Conservation (phyloP, 441 rosid genomes). For the Dalechampia spathulata region DNA sequence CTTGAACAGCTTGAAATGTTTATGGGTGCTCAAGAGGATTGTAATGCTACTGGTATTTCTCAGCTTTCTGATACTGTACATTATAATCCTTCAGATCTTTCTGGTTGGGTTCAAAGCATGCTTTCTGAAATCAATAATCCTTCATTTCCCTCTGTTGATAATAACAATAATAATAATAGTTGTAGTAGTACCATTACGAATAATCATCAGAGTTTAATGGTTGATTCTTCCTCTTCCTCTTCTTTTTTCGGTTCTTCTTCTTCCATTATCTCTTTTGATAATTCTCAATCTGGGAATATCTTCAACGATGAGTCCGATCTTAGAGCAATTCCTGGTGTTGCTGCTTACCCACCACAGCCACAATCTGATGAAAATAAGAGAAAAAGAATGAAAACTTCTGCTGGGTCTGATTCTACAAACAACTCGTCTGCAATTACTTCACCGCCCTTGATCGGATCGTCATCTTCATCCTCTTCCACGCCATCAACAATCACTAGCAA, state of each 20-base stretch:
- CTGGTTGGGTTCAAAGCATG: conserved; percentile 66
- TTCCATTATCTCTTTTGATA: conserved; percentile 23
- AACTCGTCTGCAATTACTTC: not conserved
- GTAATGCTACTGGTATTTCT: conserved; percentile 49
- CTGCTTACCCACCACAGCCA: conserved; percentile 40
- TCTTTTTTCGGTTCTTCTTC: conserved; percentile 20
- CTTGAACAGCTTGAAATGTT: conserved; percentile 82
- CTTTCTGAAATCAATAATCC: conserved; percentile 43
- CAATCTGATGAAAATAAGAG: conserved; percentile 14
- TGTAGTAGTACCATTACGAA: too few species aligned
- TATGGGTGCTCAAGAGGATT: conserved; percentile 53
- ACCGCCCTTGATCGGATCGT: not conserved
- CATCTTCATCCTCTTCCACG: conserved; percentile 18
- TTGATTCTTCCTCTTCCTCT: too few species aligned
- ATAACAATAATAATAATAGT: too few species aligned
- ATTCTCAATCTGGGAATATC: conserved; percentile 13
- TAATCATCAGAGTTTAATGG: too few species aligned
- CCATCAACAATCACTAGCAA: conserved; percentile 2
- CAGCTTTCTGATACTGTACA: conserved; percentile 65
- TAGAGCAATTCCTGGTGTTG: conserved; percentile 71
- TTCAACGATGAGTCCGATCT: conserved; percentile 55
- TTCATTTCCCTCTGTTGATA: too few species aligned
- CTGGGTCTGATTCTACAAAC: conserved; percentile 6
- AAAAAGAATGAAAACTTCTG: conserved; percentile 29
- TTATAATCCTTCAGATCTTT: conserved; percentile 72